phyloP scores from a whole-genome alignment of 495 filamentous ascomycete genomes.

The Penicillium parvum region DNA sequence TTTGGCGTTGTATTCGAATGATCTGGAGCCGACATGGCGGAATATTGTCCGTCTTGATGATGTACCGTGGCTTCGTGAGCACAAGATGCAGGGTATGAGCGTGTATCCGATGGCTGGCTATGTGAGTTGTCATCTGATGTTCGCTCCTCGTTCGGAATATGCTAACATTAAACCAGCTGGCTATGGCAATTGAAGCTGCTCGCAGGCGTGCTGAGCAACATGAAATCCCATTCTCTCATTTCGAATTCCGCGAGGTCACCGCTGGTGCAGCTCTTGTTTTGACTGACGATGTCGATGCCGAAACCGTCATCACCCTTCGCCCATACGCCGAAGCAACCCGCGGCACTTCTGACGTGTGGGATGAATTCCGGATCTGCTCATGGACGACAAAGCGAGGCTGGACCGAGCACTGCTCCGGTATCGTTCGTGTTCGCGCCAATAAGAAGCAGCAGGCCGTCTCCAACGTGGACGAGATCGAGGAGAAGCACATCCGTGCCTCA shows the following conservation, averaged over 20 bases:
- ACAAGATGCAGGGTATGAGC: slow-evolving; percentile 40
- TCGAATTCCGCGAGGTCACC: slow-evolving; percentile 38
- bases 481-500: slow-evolving; percentile 7
- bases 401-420: slow-evolving; percentile 36
- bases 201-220: slow-evolving; percentile 15
- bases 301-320: slow-evolving; percentile 38
- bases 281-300: slow-evolving; percentile 35
- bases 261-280: slow-evolving; percentile 39
- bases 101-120: slow-evolving; percentile 50
- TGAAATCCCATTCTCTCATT: slow-evolving; percentile 15
- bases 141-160: not conserved
- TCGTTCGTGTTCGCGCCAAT: slow-evolving; percentile 13
- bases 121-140: slow-evolving; percentile 16
- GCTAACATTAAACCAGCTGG: slow-evolving; percentile 17
- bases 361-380: slow-evolving; percentile 35
- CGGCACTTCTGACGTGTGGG: slow-evolving; percentile 34
- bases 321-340: slow-evolving; percentile 36
- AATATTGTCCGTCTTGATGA: slow-evolving; percentile 42
- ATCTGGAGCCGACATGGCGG: slow-evolving; percentile 41
- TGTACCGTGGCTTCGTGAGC: slow-evolving; percentile 50
- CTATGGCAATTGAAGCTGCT: slow-evolving; percentile 50
- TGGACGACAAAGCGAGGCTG: slow-evolving; percentile 28
- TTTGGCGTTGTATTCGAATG: slow-evolving; percentile 26
- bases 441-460: slow-evolving; percentile 16
- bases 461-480: slow-evolving; percentile 11